These are phyloP conservation scores for Metschnikowia kofuensis DNA, from an alignment of 805 yeast species.

Conservation along the genomic window DNA sequence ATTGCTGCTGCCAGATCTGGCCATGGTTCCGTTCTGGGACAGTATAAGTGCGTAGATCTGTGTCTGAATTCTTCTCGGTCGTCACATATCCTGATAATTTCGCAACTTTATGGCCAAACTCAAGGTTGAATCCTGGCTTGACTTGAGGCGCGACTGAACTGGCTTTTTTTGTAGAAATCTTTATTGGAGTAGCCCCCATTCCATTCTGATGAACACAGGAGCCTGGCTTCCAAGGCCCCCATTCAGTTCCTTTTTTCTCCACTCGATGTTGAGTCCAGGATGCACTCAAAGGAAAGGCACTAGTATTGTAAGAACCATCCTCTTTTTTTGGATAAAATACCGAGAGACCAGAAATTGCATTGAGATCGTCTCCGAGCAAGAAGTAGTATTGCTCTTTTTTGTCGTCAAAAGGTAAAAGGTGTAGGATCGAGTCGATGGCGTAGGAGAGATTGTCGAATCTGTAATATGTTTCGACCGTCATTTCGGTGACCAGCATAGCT, in stretches of 20 bases:
- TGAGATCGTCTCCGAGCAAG: not conserved
- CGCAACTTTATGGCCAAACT: not conserved
- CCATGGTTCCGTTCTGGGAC: slow-evolving; percentile 5
- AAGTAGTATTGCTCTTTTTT: not conserved
- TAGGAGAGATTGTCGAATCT: not conserved
- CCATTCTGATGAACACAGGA: slow-evolving; percentile 2
- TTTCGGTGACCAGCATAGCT: not conserved
- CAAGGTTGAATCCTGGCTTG: not conserved
- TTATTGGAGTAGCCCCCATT: not conserved
- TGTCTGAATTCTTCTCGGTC: not conserved
- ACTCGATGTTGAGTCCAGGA: not conserved
- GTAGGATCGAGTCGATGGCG: not conserved
- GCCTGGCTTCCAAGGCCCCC: slow-evolving; percentile 1
- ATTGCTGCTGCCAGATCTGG: slow-evolving; percentile 8
- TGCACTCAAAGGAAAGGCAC: not conserved
- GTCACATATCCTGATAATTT: not conserved
- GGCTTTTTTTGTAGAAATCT: not conserved
- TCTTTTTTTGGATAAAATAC: not conserved
- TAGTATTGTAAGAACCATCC: not conserved
- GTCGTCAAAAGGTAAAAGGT: not conserved
- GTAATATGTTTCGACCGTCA: not conserved
- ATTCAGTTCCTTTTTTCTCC: not conserved
- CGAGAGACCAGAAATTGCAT: not conserved
- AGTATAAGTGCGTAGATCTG: not conserved
- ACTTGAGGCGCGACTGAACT: not conserved